phyloP scores from a whole-genome alignment of 768 basidiomycete species.

The Mycena galericulata region DNA sequence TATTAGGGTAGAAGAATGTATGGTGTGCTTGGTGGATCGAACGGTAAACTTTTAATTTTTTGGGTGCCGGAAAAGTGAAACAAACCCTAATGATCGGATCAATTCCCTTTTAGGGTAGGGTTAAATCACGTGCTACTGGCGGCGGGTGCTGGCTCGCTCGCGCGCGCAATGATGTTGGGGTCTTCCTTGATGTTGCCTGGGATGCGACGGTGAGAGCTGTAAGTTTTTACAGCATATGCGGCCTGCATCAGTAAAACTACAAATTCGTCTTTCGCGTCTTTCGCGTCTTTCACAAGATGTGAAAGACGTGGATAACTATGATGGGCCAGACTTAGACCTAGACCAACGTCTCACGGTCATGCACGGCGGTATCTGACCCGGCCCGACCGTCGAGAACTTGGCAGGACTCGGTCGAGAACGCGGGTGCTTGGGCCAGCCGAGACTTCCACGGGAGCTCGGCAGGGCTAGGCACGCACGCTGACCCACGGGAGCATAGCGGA shows the following conservation, averaged over 20 bases:
- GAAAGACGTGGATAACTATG: too few species aligned
- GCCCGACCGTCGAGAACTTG: too few species aligned
- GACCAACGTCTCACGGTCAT: too few species aligned
- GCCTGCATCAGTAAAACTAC: neutral
- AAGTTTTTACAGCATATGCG: neutral
- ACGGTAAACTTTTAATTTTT: neutral
- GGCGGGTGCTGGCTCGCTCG: neutral
- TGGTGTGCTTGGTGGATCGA: neutral
- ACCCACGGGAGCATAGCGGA: too few species aligned
- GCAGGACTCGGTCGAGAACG: too few species aligned
- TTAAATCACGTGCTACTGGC: neutral
- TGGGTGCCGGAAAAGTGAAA: slow-evolving; percentile 10
- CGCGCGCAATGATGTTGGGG: neutral
- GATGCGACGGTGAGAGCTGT: neutral
- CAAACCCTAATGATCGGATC: slow-evolving; percentile 10
- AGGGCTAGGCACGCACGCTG: too few species aligned
- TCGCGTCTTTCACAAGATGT: too few species aligned
- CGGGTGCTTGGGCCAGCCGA: too few species aligned
- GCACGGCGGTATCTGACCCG: too few species aligned
- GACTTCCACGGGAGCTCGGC: too few species aligned
- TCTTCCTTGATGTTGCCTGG: neutral
- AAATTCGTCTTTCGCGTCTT: too few species aligned
- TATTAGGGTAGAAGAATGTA: neutral
- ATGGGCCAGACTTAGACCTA: too few species aligned
- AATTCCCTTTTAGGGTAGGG: neutral